A percentile compares a stretch with the other conserved stretches of the same genome.
Conservation (phyloP, 2,329 filamentous ascomycete species). For the Bisporella sp. region DNA sequence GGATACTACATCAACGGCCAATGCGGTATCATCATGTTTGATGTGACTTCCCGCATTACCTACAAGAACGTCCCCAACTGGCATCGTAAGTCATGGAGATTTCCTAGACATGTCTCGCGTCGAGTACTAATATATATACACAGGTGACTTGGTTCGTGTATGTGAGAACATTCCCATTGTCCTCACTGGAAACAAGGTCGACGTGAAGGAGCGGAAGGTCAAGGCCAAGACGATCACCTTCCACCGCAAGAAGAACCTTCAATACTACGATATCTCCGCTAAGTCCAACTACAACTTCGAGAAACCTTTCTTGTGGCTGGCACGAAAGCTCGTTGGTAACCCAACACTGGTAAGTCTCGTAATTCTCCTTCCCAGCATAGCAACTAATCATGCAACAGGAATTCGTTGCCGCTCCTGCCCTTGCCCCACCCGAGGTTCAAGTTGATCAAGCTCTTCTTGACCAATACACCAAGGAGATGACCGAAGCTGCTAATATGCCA, state of each 20-base stretch:
- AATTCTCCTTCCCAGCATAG: conserved; percentile 8
- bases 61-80: conserved; percentile 99
- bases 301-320: conserved; percentile 99
- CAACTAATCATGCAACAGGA: conserved; percentile 49
- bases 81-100: conserved; percentile 70
- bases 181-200: conserved; percentile 98
- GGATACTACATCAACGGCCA: conserved; percentile 99
- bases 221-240: conserved; percentile 99
- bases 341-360: conserved; percentile 60
- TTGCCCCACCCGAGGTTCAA: conserved; percentile 86
- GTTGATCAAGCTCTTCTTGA: conserved; percentile 79
- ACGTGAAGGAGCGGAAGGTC: conserved; percentile 99
- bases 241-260: conserved; percentile 99
- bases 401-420: conserved; percentile 90
- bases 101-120: not conserved
- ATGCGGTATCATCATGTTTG: conserved; percentile 99
- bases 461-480: conserved; percentile 86
- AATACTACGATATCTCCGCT: conserved; percentile 99
- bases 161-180: conserved; percentile 99
- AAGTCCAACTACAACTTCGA: conserved; percentile 99
- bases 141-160: conserved; percentile 95
- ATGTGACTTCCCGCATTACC: conserved; percentile 97
- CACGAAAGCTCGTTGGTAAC: conserved; percentile 97
- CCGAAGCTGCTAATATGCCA: conserved; percentile 69
- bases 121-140: conserved; percentile 10